These are phyloP conservation scores for Anastatica hierochuntica DNA, from an alignment of 345 rosid genomes.

Conservation along the genomic window DNA sequence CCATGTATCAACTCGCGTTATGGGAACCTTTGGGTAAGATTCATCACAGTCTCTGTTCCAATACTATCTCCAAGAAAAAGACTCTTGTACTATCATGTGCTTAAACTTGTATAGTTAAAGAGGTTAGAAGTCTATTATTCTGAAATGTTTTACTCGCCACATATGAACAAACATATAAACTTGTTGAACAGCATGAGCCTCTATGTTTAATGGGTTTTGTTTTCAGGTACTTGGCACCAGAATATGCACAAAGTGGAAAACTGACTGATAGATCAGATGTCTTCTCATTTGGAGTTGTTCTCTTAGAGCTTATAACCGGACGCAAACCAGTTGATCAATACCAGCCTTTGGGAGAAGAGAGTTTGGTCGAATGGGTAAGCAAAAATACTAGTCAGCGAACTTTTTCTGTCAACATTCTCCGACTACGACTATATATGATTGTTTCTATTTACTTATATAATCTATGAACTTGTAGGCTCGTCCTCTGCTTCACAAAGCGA, in stretches of 20 bases:
- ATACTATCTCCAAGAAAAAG: neutral
- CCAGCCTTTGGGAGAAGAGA: conserved; percentile 90
- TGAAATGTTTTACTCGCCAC: neutral
- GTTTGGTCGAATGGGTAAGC: conserved; percentile 98
- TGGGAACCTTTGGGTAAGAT: conserved; percentile 97
- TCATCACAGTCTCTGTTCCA: neutral
- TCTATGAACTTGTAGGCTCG: conserved; percentile 52
- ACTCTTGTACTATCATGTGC: neutral
- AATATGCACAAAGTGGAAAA: conserved; percentile 94
- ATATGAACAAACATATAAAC: neutral
- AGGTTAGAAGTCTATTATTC: too few species aligned
- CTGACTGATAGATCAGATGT: conserved; percentile 93
- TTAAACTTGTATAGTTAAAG: neutral
- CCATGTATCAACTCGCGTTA: conserved; percentile 97
- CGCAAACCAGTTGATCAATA: conserved; percentile 79
- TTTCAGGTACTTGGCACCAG: conserved; percentile 90
- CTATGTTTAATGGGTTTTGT: neutral
- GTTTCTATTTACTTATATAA: neutral
- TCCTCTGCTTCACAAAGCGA: conserved; percentile 51
- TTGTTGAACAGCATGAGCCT: too few species aligned
- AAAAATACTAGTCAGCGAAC: neutral
- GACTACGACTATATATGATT: too few species aligned
- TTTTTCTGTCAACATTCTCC: too few species aligned
- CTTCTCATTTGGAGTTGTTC: conserved; percentile 91
- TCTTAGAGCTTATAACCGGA: conserved; percentile 89